phyloP scores from a whole-genome alignment of 768 basidiomycete genomes.

The Trametes cingulata region DNA sequence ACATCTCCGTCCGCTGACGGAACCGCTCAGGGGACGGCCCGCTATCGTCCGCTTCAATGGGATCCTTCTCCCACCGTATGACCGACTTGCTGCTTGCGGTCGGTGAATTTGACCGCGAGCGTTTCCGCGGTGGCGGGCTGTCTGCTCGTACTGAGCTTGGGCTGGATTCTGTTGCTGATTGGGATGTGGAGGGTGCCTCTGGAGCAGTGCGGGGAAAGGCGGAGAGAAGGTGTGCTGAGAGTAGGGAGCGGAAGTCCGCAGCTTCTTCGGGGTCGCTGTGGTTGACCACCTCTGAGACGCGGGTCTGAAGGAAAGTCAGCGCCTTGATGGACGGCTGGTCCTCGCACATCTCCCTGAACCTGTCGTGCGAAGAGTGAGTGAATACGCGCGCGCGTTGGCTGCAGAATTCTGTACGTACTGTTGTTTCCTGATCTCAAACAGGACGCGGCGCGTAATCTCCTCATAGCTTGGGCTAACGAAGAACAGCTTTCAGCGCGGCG shows the following conservation, averaged over 20 bases:
- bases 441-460: slow-evolving; percentile 65
- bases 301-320: slow-evolving; percentile 67
- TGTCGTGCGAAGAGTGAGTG: slow-evolving; percentile 29
- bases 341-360: slow-evolving; percentile 84
- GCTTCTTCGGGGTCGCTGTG: slow-evolving; percentile 64
- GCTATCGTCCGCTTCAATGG: slow-evolving; percentile 24
- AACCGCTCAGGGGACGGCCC: slow-evolving; percentile 50
- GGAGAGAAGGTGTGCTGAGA: slow-evolving; percentile 57
- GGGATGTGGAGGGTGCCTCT: neutral
- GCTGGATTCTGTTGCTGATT: slow-evolving; percentile 4
- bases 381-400: neutral
- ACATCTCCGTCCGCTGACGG: slow-evolving; percentile 66
- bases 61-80: slow-evolving; percentile 32
- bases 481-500: neutral
- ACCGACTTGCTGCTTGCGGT: neutral
- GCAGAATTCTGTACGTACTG: slow-evolving; percentile 50
- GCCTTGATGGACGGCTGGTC: slow-evolving; percentile 61
- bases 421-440: slow-evolving; percentile 66
- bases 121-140: slow-evolving; percentile 34
- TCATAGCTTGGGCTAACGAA: slow-evolving; percentile 59
- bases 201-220: slow-evolving; percentile 8
- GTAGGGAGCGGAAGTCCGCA: slow-evolving; percentile 60
- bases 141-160: slow-evolving; percentile 29
- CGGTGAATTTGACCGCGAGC: slow-evolving; percentile 37
- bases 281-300: slow-evolving; percentile 72